Base-by-base conservation (phyloP, 2,329 filamentous ascomycete species). In the Cercospora beticola region DNA sequence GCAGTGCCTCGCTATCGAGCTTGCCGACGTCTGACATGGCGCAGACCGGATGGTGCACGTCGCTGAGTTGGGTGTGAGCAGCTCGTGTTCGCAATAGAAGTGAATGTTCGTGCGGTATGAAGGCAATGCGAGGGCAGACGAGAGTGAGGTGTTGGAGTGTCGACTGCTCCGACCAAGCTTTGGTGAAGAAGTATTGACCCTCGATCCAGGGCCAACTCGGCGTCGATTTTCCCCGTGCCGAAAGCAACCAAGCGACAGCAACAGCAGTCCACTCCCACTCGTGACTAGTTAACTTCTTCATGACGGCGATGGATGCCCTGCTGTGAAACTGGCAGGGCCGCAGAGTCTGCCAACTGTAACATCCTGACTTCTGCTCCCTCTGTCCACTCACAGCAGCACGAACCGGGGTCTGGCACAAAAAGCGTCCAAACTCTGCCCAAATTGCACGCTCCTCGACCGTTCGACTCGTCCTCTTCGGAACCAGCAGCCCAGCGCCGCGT, bases 1-100 rank as follows among this genome's bases (percentile, higher is more conserved):
- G 75, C 54, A 83, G 76, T 4, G 82, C 75, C 52, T 81, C 78
- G 14, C 77, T 72, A 10, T 85, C 66, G n/a, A 77, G 74, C 49
- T 64, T 23, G 14, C 58, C 49, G n/a, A 75, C 66, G 30, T 76
- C 74, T 18, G 74, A 72, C 68, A 72, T 72, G 56, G 56, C 54
- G 54, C 30, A 30, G 7, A 18, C 16, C 33, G n/a, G 58, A 18
- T 31, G 33, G 30, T 49, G 12, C 18, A 5, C 40, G 60, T 49
- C 12, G 54, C 54, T 58, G 26, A 16, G 1, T 4, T 5, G 14
- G 10, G 6, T 14, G 7, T 57, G 54, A 31, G 54, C 26, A 30
- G 54, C 54, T 58, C 10, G 26, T 5, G 1, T 12, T 58, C 10
- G 54, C 54, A 7, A 3, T 30, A 5, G 16, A 21, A 31, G n/a